Evolutionary conservation across 2,329 filamentous ascomycete genomes (phyloP).

Genomic region (Aspergillus caelatus): DNA sequence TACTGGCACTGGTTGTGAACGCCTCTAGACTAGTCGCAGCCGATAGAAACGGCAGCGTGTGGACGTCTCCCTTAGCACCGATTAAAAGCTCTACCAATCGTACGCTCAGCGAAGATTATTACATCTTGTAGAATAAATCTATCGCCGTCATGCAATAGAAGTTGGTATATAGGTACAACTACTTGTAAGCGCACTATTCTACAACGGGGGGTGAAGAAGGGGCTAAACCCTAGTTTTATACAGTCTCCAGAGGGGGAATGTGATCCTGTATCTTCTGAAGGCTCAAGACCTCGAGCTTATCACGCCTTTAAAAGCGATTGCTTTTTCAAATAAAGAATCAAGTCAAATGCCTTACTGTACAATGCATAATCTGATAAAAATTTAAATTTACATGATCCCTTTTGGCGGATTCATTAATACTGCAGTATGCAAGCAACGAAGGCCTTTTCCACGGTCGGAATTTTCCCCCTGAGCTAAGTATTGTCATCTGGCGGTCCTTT

Average conservation of each 20-base stretch:
- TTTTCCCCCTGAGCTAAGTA: not conserved
- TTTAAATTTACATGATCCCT: not conserved
- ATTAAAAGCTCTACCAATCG: not conserved
- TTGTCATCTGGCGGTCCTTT: not conserved
- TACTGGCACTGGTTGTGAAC: not conserved
- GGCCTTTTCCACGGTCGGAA: not conserved
- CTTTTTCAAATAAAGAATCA: not conserved
- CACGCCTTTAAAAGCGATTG: not conserved
- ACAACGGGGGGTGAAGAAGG: not conserved
- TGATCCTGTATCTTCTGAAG: not conserved
- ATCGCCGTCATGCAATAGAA: not conserved
- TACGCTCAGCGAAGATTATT: not conserved
- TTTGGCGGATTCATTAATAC: not conserved
- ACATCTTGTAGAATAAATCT: too few species aligned
- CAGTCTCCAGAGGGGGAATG: not conserved
- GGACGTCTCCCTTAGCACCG: not conserved
- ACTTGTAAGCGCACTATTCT: not conserved
- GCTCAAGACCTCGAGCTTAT: not conserved
- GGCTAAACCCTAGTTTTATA: not conserved
- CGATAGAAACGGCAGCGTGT: not conserved
- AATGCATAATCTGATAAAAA: too few species aligned
- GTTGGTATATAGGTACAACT: not conserved
- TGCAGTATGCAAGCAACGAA: not conserved
- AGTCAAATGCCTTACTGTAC: not conserved
- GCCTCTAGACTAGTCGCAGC: not conserved